A percentile compares a stretch with the other conserved stretches of the same genome.
phyloP scores from a whole-genome alignment of 495 filamentous ascomycete species.

The Pyrenula massariospora region DNA sequence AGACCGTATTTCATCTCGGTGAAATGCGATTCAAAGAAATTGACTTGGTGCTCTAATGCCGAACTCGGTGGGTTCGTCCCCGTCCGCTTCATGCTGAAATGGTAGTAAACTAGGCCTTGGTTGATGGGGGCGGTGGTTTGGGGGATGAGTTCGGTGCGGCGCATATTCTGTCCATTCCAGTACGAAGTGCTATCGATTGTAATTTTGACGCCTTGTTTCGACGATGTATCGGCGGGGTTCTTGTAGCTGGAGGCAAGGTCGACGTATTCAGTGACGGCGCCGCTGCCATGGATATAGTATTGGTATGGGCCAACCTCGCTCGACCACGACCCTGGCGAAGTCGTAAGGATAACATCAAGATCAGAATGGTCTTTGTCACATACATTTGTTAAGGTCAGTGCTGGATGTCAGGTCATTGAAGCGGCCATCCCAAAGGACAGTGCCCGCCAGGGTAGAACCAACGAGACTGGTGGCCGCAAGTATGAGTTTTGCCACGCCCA shows the following conservation, averaged over 20 bases:
- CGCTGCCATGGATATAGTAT: slow-evolving; percentile 60
- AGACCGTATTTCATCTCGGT: slow-evolving; percentile 65
- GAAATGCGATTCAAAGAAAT: slow-evolving; percentile 60
- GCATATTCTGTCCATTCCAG: slow-evolving; percentile 52
- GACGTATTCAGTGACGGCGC: slow-evolving; percentile 44
- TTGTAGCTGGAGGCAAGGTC: slow-evolving; percentile 44
- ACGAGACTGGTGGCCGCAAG: background rate
- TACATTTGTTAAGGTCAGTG: background rate
- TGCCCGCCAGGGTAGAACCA: background rate
- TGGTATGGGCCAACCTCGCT: slow-evolving; percentile 58
- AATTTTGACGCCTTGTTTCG: slow-evolving; percentile 54
- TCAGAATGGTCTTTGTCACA: too few relatives aligned
- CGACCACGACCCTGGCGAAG: slow-evolving; percentile 51
- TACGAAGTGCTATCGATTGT: slow-evolving; percentile 50
- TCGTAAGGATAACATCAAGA: too few relatives aligned
- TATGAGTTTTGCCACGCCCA: background rate
- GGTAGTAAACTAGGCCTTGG: slow-evolving; percentile 52
- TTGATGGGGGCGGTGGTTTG: slow-evolving; percentile 54
- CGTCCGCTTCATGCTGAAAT: slow-evolving; percentile 53
- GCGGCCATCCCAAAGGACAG: background rate
- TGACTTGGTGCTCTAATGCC: slow-evolving; percentile 60
- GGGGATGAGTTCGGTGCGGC: slow-evolving; percentile 53
- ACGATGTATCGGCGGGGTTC: slow-evolving; percentile 53
- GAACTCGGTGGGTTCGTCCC: slow-evolving; percentile 46
- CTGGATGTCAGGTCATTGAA: background rate